Conservation (phyloP, 768 basidiomycete species). For the Kondoa subrosea region DNA sequence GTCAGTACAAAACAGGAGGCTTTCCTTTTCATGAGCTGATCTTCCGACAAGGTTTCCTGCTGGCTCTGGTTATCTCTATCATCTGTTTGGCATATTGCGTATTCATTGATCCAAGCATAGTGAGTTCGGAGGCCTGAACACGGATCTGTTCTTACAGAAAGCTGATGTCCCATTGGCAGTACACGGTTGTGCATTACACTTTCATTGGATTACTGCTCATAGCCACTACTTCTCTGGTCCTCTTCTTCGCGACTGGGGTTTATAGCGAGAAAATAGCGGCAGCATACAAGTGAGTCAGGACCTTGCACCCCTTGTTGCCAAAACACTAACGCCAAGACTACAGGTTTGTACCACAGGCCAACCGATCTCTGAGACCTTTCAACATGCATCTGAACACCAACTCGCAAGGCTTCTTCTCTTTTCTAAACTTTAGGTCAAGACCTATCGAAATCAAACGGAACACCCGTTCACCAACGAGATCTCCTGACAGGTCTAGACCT, state of each 20-base stretch:
- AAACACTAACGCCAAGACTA: background rate
- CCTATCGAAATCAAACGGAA: conserved; percentile 18
- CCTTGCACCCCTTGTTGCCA: background rate
- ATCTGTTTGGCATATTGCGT: conserved; percentile 38
- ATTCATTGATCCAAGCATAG: conserved; percentile 57
- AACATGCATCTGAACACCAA: conserved; percentile 84
- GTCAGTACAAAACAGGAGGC: conserved; percentile 22
- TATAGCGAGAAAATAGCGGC: conserved; percentile 92
- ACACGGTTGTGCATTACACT: conserved; percentile 41
- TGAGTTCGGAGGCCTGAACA: conserved; percentile 27
- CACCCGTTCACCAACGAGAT: conserved; percentile 6
- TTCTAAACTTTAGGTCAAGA: conserved; percentile 16
- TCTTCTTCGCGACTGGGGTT: conserved; percentile 94
- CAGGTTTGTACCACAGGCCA: conserved; percentile 93
- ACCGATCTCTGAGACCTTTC: conserved; percentile 71
- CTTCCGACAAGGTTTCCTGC: conserved; percentile 22
- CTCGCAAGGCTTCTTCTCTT: conserved; percentile 11
- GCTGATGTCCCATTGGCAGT: conserved; percentile 17
- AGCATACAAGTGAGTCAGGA: conserved; percentile 56
- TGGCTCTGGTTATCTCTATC: conserved; percentile 25
- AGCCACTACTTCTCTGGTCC: conserved; percentile 67
- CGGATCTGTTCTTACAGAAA: background rate
- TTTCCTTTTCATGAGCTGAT: background rate
- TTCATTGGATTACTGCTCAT: conserved; percentile 68
- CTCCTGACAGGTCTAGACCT: conserved; percentile 14